Percentiles rank a stretch among this genome's conserved stretches.
phyloP scores from a whole-genome alignment of 2,329 filamentous ascomycete genomes.

The Fusarium succisae region DNA sequence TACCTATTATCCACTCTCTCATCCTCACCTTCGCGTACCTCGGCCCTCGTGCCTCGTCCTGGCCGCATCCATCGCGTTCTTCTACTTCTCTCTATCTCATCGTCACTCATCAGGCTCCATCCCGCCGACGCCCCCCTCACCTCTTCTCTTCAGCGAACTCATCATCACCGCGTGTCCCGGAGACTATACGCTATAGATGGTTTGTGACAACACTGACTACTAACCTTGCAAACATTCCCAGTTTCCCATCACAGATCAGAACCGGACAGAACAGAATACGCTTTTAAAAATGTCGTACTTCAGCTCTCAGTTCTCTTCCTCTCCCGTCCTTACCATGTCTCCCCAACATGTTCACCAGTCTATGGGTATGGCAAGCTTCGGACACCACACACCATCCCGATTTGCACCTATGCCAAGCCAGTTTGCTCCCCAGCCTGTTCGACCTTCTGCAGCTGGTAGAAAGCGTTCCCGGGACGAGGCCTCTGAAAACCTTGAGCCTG shows the following conservation, averaged over 20 bases:
- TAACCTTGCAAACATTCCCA: constrained; percentile 40
- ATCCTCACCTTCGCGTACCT: constrained; percentile 14
- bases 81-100: background rate
- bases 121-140: background rate
- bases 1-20: background rate
- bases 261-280: background rate
- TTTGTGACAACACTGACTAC: constrained; percentile 48
- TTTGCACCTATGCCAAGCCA: constrained; percentile 37
- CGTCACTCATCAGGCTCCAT: background rate
- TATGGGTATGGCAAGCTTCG: constrained; percentile 45
- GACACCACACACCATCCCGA: constrained; percentile 39
- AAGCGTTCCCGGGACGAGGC: constrained; percentile 83
- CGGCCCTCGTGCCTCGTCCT: constrained; percentile 21
- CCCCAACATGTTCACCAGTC: constrained; percentile 49
- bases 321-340: constrained; percentile 56
- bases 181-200: constrained; percentile 38
- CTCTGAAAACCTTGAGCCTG: constrained; percentile 71
- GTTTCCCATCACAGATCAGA: constrained; percentile 21
- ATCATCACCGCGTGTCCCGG: constrained; percentile 22
- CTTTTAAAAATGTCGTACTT: constrained; percentile 55
- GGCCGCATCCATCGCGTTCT: constrained; percentile 13
- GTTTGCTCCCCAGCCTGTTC: constrained; percentile 43
- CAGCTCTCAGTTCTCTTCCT: constrained; percentile 53
- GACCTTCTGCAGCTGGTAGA: constrained; percentile 59
- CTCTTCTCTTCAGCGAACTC: constrained; percentile 9